Conservation (phyloP, 73 alveolate species). For the Blepharisma stoltei region DNA sequence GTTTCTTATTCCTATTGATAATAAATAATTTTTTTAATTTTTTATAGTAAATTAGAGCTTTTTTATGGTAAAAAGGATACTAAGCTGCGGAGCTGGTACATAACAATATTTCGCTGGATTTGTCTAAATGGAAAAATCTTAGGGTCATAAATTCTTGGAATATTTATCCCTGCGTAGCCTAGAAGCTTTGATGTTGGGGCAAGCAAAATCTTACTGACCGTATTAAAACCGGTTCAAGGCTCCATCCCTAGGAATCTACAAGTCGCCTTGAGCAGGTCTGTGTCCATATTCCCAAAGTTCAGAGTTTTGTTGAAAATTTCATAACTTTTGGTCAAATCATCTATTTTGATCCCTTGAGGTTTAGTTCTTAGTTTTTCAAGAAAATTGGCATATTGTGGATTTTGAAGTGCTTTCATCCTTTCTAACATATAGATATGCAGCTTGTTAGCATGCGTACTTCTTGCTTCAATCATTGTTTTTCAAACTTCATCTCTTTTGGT, state of each 20-base stretch:
- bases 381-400: neutral
- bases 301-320: neutral
- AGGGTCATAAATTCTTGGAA: neutral
- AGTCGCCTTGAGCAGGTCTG: neutral
- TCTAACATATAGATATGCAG: neutral
- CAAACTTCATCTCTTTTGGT: conserved; percentile 12
- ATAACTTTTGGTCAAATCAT: neutral
- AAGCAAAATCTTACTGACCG: neutral
- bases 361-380: neutral
- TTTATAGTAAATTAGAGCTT: too few relatives aligned
- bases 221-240: conserved; percentile 25
- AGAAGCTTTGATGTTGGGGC: neutral
- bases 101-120: neutral
- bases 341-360: conserved; percentile 3
- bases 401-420: neutral
- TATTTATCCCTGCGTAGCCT: neutral
- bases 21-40: too few relatives aligned
- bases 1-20: too few relatives aligned
- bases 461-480: neutral
- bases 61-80: too few relatives aligned
- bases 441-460: conserved; percentile 18
- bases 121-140: neutral
- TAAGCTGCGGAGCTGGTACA: neutral
- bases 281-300: conserved; percentile 15
- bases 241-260: conserved; percentile 20